phyloP scores from a whole-genome alignment of 805 yeast species.

The Cyberlindnera veronae region DNA sequence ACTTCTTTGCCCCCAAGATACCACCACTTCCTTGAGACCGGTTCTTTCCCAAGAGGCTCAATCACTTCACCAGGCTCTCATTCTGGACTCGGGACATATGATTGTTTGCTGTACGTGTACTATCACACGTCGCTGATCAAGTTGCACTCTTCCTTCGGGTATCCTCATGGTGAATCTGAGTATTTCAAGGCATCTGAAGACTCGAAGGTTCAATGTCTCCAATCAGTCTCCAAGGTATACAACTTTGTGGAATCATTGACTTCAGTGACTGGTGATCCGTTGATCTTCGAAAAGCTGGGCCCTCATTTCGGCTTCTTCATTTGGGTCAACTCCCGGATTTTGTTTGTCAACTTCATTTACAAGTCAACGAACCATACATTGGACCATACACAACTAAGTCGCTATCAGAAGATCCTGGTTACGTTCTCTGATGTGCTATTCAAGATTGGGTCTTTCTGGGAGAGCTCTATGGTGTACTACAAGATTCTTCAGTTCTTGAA shows the following conservation, averaged over 20 bases:
- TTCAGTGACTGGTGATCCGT: slow-evolving; percentile 10
- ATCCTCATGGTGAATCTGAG: slow-evolving; percentile 25
- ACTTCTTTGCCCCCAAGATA: slow-evolving; percentile 16
- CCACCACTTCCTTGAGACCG: slow-evolving; percentile 15
- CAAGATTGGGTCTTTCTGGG: slow-evolving; percentile 28
- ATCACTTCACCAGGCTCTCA: not conserved
- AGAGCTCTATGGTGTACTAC: slow-evolving; percentile 27
- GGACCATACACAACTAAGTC: slow-evolving; percentile 5
- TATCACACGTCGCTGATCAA: slow-evolving; percentile 23
- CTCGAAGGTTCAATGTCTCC: slow-evolving; percentile 22
- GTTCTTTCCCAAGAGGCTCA: slow-evolving; percentile 2
- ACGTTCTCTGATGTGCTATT: slow-evolving; percentile 19
- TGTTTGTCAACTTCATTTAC: slow-evolving; percentile 29
- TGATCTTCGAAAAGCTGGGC: slow-evolving; percentile 25
- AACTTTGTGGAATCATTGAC: slow-evolving; percentile 16
- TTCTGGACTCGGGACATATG: slow-evolving; percentile 14
- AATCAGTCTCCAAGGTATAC: slow-evolving; percentile 20
- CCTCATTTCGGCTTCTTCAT: slow-evolving; percentile 32
- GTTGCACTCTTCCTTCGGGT: slow-evolving; percentile 23
- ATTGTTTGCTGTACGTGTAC: slow-evolving; percentile 20
- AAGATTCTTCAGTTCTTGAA: slow-evolving; percentile 28
- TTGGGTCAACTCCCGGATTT: slow-evolving; percentile 33
- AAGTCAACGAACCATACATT: slow-evolving; percentile 9
- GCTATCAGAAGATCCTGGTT: slow-evolving; percentile 14
- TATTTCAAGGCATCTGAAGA: slow-evolving; percentile 21